Percentiles rank a stretch among this genome's conserved stretches.
Conservation (phyloP, 306 rosid species). For the Pyrus pyrifolia region DNA sequence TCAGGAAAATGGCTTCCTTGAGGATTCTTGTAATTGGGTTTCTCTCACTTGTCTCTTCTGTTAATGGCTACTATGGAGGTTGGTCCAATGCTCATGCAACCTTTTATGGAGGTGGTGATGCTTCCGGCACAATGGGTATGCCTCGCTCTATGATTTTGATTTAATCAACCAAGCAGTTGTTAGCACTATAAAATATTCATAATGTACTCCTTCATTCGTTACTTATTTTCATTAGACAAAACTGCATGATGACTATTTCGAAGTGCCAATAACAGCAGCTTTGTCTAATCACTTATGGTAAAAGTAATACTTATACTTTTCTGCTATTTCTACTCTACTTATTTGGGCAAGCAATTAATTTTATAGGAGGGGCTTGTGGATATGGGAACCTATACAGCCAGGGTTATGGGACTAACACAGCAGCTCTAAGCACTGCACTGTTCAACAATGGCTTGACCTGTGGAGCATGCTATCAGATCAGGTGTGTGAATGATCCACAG, state of each 20-base stretch:
- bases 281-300: neutral
- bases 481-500: constrained; percentile 59
- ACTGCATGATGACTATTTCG: too few relatives aligned
- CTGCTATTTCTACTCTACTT: neutral
- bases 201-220: too few relatives aligned
- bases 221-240: too few relatives aligned
- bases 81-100: constrained; percentile 84
- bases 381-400: constrained; percentile 76
- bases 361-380: constrained; percentile 78
- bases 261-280: too few relatives aligned
- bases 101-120: constrained; percentile 82
- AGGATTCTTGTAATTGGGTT: constrained; percentile 38
- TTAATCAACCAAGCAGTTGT: too few relatives aligned
- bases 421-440: constrained; percentile 71
- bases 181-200: too few relatives aligned
- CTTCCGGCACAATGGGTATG: constrained; percentile 88
- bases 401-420: constrained; percentile 75
- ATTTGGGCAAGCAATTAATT: neutral
- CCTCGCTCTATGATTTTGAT: neutral
- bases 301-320: neutral
- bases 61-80: constrained; percentile 42
- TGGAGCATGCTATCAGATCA: constrained; percentile 65
- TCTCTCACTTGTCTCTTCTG: constrained; percentile 31
- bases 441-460: constrained; percentile 73
- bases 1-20: constrained; percentile 46